A percentile compares a stretch with the other conserved stretches of the same genome.
Evolutionary conservation across 306 rosid species (phyloP).

Genomic region (Quercus rubra): DNA sequence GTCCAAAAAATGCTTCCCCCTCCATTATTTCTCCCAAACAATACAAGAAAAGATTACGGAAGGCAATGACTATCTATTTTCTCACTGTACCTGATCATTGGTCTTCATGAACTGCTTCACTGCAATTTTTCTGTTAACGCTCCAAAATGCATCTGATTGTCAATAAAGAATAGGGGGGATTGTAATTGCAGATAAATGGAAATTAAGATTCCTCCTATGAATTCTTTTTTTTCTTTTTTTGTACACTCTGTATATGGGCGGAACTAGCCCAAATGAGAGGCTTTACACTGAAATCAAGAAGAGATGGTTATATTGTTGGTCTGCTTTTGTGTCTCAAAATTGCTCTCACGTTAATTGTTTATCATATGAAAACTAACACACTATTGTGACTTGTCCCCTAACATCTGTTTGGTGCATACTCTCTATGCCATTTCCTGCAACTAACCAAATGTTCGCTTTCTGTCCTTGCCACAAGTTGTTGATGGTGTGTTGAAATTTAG

Average conservation of each 20-base stretch:
- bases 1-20: conserved; percentile 81
- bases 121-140: conserved; percentile 24
- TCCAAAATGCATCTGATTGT: conserved; percentile 24
- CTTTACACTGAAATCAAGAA: too few species aligned
- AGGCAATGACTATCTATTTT: conserved; percentile 94
- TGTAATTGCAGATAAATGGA: conserved; percentile 25
- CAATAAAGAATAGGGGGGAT: conserved; percentile 29
- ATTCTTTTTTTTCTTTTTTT: background rate
- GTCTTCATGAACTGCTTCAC: conserved; percentile 42
- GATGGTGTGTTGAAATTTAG: too few species aligned
- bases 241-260: too few species aligned
- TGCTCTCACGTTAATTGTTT: too few species aligned
- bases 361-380: too few species aligned
- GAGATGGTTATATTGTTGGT: too few species aligned
- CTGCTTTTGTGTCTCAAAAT: too few species aligned
- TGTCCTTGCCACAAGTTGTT: too few species aligned
- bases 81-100: conserved; percentile 90
- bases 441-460: background rate
- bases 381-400: too few species aligned
- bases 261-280: too few species aligned
- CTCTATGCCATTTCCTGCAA: background rate
- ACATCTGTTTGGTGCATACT: background rate
- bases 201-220: conserved; percentile 23
- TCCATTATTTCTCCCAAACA: conserved; percentile 86
- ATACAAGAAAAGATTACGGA: conserved; percentile 92